Evolutionary conservation across 352 stramenopile species (phyloP), one percentile per base, ranked within the genome.

Genomic region (Phytophthora agathidicida): DNA sequence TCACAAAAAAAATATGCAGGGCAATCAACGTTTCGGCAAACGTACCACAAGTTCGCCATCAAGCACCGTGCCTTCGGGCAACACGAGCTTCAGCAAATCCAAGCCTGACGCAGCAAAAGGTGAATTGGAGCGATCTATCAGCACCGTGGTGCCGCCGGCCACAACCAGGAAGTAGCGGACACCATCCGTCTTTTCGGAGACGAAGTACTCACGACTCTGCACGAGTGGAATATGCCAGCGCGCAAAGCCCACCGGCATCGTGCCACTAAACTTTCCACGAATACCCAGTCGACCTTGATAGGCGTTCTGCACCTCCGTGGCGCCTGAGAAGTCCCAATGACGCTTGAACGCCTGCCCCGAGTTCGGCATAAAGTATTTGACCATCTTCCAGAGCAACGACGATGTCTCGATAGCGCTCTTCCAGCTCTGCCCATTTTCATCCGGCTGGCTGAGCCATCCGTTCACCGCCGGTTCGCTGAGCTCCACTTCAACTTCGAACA

Each of bases 201-300:
- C 80, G 58, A 83, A 95, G 59, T 97, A 97, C 54, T 93, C 87
- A 33, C 77, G 71, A 32, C 81, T 77, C 60, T 89, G 83, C 33
- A 96, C 83, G n/a, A 89, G 55, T 28, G 86, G 83, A 42, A 97
- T 94, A 60, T 96, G 83, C 71, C 80, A 91, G 28, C 88, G 83
- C n/a, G 89, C 89, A 80, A 97, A 96, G 7, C 91, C 91, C 14
- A 96, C 90, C 7, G 90, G 90, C 88, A 96, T 96, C 7, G 90
- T 96, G 1, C 90, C 90, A 32, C 78, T 84, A 69, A 97, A 97
- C 61, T 96, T 93, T 46, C 78, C 72, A 37, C 83, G 81, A 45
- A 83, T 56, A 30, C 87, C 83, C 23, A 94, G 43, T 9, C 83
- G 84, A 1, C 70, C 65, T 57, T 91, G 80, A 58, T 92, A 96